These are phyloP conservation scores for Aristolochia californica DNA, from an alignment of 164 flowering plant species.

Conservation along the genomic window DNA sequence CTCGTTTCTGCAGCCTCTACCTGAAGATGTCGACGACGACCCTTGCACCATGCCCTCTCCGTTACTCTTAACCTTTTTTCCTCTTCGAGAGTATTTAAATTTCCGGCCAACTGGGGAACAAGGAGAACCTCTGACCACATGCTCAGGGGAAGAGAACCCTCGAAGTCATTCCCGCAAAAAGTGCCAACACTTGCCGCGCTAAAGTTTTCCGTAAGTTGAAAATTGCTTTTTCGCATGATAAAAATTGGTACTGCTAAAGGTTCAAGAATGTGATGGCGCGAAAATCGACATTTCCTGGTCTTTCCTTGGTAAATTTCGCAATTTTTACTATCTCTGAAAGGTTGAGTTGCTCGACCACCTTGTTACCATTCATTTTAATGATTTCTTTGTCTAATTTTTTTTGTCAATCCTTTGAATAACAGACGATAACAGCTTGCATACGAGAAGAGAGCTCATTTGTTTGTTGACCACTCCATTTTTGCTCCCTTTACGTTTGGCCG, in stretches of 20 bases:
- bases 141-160: too few species aligned
- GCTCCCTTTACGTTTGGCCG: background rate
- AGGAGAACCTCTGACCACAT: background rate
- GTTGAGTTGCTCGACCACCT: background rate
- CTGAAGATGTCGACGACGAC: background rate
- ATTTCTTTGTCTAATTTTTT: background rate
- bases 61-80: background rate
- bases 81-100: background rate
- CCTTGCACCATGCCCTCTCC: background rate
- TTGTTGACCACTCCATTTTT: background rate
- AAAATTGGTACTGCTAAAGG: too few species aligned
- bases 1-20: too few species aligned
- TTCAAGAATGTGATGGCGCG: too few species aligned
- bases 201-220: too few species aligned
- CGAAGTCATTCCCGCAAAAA: too few species aligned
- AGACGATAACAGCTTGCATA: background rate
- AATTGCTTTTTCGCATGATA: too few species aligned
- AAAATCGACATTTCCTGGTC: too few species aligned
- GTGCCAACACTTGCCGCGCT: too few species aligned
- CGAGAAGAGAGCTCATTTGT: background rate
- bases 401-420: background rate
- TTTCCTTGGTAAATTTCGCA: too few species aligned
- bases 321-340: background rate
- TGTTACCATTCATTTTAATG: background rate
- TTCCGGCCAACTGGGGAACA: background rate